Evolutionary conservation across 1,139 yeast species (phyloP), one percentile per base, ranked within the genome.

Genomic region (Nakaseomyces sp.): DNA sequence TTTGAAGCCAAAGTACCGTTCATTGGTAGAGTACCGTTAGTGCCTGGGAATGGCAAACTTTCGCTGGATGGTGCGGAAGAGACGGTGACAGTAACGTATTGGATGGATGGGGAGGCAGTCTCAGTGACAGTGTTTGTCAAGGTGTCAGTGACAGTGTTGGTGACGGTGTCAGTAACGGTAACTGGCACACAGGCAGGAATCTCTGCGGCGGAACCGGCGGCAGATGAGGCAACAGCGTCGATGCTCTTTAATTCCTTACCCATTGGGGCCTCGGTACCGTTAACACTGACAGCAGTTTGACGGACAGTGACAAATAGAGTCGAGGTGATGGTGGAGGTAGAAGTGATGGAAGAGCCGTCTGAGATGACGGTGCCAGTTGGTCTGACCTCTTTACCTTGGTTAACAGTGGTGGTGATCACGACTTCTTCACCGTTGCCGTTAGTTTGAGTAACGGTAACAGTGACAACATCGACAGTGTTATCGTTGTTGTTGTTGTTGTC

Each of bases 131-230:
- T 39, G 20, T 45, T 29, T 20, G 51, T 43, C 8, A 35, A 26
- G 13, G 52, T 50, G 30, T 51, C 47, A 18, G 60, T 54, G 10
- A 35, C 29, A 16, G 52, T 50, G 30, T 51, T 47, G 20, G 60
- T 54, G 17, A 55, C 58, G n/a, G 63, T 59, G 25, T 57, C 59
- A 29, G 56, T 54, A 40, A 52, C 39, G 24, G 44, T 44, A 9
- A 35, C 46, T 30, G 60, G 57, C 28, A 49, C 47, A 45, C 58
- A 49, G 12, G 36, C 19, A 19, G 47, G 33, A 41, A 42, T 40
- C 9, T 42, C 35, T 15, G 45, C 43, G 13, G 45, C 25, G 22
- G 39, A 10, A 9, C 41, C 35, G 18, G 45, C 43, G 13, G 45
- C 25, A 24, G 39, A 10, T 10, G 17, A 15, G 24, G 12, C 28